phyloP scores from a whole-genome alignment of 305 asterid species.

The Rubia balearica region DNA sequence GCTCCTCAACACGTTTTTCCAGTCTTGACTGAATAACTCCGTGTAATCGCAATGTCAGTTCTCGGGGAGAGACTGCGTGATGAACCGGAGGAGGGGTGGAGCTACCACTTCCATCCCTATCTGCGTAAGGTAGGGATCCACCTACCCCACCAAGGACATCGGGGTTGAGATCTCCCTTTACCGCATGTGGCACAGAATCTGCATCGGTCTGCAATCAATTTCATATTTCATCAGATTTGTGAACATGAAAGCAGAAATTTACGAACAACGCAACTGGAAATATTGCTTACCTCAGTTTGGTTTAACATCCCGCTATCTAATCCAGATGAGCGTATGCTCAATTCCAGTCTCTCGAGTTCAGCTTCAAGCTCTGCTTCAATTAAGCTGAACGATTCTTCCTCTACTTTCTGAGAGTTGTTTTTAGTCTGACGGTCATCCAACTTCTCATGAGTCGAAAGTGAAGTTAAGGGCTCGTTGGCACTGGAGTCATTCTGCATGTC shows the following conservation, averaged over 20 bases:
- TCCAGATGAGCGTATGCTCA: slow-evolving; percentile 47
- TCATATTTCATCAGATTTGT: slow-evolving; percentile 7
- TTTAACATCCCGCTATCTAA: slow-evolving; percentile 40
- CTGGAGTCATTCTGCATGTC: slow-evolving; percentile 31
- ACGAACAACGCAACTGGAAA: neutral
- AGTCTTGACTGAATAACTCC: slow-evolving; percentile 76
- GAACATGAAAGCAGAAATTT: neutral
- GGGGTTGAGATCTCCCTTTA: slow-evolving; percentile 43
- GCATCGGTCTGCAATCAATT: slow-evolving; percentile 47
- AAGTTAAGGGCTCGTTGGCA: slow-evolving; percentile 22
- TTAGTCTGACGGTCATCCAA: slow-evolving; percentile 20
- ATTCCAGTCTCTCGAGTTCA: slow-evolving; percentile 74
- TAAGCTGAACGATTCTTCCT: slow-evolving; percentile 55
- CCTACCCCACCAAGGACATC: slow-evolving; percentile 32
- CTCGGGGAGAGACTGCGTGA: slow-evolving; percentile 72
- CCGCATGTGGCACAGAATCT: slow-evolving; percentile 37
- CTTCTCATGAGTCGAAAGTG: slow-evolving; percentile 28
- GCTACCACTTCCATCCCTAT: slow-evolving; percentile 38
- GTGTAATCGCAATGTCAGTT: slow-evolving; percentile 70
- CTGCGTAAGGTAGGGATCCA: slow-evolving; percentile 31
- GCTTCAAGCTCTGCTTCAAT: slow-evolving; percentile 98
- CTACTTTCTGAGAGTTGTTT: slow-evolving; percentile 29
- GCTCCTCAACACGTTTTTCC: slow-evolving; percentile 66
- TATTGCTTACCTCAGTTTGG: slow-evolving; percentile 44
- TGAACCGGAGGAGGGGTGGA: slow-evolving; percentile 46